phyloP scores from a whole-genome alignment of 2,329 filamentous ascomycete species.

The Geosmithia putterillii region DNA sequence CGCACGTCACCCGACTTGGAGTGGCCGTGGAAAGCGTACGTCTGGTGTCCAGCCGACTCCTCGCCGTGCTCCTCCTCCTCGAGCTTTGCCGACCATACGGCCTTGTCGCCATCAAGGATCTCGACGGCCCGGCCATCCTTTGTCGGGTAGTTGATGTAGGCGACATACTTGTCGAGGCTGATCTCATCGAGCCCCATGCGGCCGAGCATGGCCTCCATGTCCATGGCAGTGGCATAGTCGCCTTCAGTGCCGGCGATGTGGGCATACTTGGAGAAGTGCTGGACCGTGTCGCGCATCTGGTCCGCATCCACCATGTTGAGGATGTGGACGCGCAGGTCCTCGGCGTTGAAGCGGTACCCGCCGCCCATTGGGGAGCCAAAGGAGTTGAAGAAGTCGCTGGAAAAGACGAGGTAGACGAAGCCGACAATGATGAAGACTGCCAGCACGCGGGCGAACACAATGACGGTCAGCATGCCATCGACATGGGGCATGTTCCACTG shows the following conservation, averaged over 20 bases:
- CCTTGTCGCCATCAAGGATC: slow-evolving; percentile 54
- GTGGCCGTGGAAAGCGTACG: slow-evolving; percentile 74
- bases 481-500: slow-evolving; percentile 21
- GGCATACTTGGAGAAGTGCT: slow-evolving; percentile 70
- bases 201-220: slow-evolving; percentile 67
- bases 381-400: slow-evolving; percentile 68
- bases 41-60: slow-evolving; percentile 54
- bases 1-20: slow-evolving; percentile 78
- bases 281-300: slow-evolving; percentile 59
- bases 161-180: slow-evolving; percentile 64
- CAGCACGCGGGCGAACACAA: slow-evolving; percentile 61
- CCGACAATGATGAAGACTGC: slow-evolving; percentile 64
- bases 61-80: slow-evolving; percentile 64
- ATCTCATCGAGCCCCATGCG: slow-evolving; percentile 65
- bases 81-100: slow-evolving; percentile 66
- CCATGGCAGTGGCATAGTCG: slow-evolving; percentile 74
- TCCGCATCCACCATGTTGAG: slow-evolving; percentile 59
- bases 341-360: slow-evolving; percentile 65
- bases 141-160: slow-evolving; percentile 87
- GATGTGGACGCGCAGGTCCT: slow-evolving; percentile 65
- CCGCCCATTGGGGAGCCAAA: slow-evolving; percentile 50
- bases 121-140: slow-evolving; percentile 66
- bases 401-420: slow-evolving; percentile 74
- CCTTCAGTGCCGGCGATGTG: slow-evolving; percentile 93
- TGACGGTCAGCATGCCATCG: slow-evolving; percentile 30